Base-by-base conservation (phyloP, 768 basidiomycete species). In the Suillus subaureus region DNA sequence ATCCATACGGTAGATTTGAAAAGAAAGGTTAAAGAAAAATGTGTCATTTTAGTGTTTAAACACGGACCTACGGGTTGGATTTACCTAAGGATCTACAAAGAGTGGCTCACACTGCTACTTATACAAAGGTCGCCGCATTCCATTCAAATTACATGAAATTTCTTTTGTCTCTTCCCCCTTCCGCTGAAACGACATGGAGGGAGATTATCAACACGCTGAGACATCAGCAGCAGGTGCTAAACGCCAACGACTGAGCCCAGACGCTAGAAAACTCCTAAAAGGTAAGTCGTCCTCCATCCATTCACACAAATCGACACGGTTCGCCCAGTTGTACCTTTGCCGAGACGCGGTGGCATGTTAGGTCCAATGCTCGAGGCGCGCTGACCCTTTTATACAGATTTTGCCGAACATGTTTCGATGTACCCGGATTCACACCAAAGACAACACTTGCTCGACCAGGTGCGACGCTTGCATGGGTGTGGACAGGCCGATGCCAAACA, bases 61-160 rank as follows among this genome's bases (percentile, higher is more conserved):
- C 31, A 51, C 51, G 51, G 51, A 54, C 18, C 28, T 54, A 54
- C 9, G 52, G 26, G 39, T 28, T 60, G 26, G 18, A 42, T 28
- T 58, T 40, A 55, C 54, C 21, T 55, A 55, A 55, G 54, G 54
- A 55, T 55, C 33, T 33, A 7, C 58, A 21, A 28, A 28, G 51
- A 26, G 58, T 43, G 58, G 42, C 58, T 60, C 9, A 60, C 58
- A 42, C 18, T 43, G 26, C 58, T 60, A 60, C 40, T 60, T 42
- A 60, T 42, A 60, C 58, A 60, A 60, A 40, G 26, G 18, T 37
- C 39, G 52, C 57, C 39, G 57, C 39, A 18, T 16, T 28, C 28
- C 18, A 60, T 60, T 37, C 23, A 39, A 58, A 23, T 57, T 57
- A 37, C 56, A 57, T 35, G 58, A 40, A 21, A 26, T 7, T 11